A percentile compares a stretch with the other conserved stretches of the same genome.
Conservation (phyloP, 164 flowering plant genomes). For the Aristolochia californica region DNA sequence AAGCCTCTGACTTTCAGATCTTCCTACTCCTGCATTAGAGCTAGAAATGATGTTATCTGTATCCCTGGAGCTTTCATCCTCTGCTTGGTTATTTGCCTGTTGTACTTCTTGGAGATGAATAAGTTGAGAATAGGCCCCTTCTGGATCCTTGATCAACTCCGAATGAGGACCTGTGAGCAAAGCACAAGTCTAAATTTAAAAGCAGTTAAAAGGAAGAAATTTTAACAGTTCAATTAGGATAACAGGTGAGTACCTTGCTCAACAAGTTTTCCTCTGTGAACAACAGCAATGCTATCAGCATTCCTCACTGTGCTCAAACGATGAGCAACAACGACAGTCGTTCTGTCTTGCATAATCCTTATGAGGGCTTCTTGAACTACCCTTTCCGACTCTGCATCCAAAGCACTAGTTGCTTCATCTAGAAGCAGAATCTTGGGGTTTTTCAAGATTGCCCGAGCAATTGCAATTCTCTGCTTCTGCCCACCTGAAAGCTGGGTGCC, state of each 20-base stretch:
- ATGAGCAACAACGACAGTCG: conserved; percentile 70
- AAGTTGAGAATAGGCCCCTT: conserved; percentile 57
- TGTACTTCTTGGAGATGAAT: conserved; percentile 53
- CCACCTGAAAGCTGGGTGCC: conserved; percentile 78
- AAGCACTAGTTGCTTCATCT: conserved; percentile 74
- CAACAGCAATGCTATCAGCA: conserved; percentile 55
- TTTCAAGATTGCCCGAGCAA: conserved; percentile 73
- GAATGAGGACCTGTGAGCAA: conserved; percentile 45
- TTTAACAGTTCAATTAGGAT: background rate
- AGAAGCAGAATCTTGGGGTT: conserved; percentile 70
- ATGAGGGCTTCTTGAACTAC: conserved; percentile 58
- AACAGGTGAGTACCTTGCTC: conserved; percentile 37
- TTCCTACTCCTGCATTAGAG: conserved; percentile 9
- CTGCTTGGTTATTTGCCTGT: conserved; percentile 24
- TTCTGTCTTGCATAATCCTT: conserved; percentile 40
- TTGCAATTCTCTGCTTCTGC: conserved; percentile 72
- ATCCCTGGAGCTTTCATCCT: conserved; percentile 6
- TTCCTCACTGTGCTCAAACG: conserved; percentile 56
- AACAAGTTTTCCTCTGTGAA: conserved; percentile 50
- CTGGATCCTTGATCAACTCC: conserved; percentile 39
- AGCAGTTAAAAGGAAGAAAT: background rate
- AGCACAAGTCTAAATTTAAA: background rate
- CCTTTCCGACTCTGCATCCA: conserved; percentile 63
- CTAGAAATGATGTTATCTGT: background rate
- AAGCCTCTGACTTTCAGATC: conserved; percentile 22